phyloP scores from a whole-genome alignment of 176 grass and related monocot species.

The Avena eriantha region DNA sequence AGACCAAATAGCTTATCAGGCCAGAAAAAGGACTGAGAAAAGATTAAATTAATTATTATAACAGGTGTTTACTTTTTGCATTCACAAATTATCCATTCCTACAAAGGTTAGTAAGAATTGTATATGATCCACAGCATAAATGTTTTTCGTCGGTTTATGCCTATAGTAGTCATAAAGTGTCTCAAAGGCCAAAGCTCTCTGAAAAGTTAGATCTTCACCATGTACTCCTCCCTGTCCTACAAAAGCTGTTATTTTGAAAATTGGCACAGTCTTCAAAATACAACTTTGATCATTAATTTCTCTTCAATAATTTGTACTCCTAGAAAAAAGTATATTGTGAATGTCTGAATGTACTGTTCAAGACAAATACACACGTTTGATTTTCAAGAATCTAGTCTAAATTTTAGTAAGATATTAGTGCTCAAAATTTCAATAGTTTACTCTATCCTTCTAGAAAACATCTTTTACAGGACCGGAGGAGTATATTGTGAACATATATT shows the following conservation, averaged over 20 bases:
- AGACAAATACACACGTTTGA: background rate
- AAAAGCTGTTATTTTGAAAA: background rate
- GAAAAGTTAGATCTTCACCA: background rate
- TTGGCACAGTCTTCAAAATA: background rate
- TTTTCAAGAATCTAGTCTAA: constrained; percentile 17
- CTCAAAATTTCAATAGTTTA: background rate
- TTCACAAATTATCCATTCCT: background rate
- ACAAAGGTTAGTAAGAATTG: background rate
- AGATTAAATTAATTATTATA: constrained; percentile 1
- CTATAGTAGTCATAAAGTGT: constrained; percentile 3
- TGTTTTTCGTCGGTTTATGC: background rate
- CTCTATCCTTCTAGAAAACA: background rate
- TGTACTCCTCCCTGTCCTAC: constrained; percentile 7
- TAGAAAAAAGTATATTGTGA: background rate
- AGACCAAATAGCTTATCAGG: constrained; percentile 21
- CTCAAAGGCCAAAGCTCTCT: background rate
- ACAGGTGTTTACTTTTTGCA: background rate
- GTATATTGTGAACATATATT: background rate
- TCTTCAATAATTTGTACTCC: background rate
- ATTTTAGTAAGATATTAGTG: background rate
- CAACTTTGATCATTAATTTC: constrained; percentile 1
- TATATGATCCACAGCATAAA: background rate
- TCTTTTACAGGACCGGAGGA: background rate
- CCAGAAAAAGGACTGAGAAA: background rate
- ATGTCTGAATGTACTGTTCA: background rate